A percentile compares a stretch with the other conserved stretches of the same genome.
phyloP scores from a whole-genome alignment of 176 grass and related monocot genomes.

The Bolboschoenus planiculmis region DNA sequence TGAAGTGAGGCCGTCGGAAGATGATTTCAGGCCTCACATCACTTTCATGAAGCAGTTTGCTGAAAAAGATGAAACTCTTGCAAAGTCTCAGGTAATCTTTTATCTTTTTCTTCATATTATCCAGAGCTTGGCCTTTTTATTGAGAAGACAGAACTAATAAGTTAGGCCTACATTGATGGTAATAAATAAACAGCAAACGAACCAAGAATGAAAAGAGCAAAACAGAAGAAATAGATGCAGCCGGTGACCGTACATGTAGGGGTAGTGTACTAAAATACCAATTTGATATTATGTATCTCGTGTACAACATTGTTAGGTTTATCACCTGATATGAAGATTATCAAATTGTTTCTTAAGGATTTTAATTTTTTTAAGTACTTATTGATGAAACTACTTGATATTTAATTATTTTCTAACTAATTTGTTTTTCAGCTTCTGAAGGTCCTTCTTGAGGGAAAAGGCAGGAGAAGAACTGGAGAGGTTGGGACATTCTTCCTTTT shows the following conservation, averaged over 20 bases:
- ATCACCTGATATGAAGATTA: background rate
- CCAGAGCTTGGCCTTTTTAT: background rate
- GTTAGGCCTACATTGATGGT: background rate
- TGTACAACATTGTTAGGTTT: constrained; percentile 2
- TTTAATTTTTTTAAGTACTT: background rate
- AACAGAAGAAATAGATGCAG: constrained; percentile 1
- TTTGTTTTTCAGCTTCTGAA: constrained; percentile 21
- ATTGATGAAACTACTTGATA: background rate
- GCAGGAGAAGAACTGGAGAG: constrained; percentile 6
- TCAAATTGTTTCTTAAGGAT: background rate
- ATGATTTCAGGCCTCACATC: constrained; percentile 55
- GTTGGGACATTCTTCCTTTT: background rate
- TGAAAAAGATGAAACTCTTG: constrained; percentile 44
- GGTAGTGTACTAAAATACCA: constrained; percentile 1
- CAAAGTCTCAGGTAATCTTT: constrained; percentile 58
- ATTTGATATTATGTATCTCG: background rate
- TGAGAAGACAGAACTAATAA: background rate
- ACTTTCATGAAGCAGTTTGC: constrained; percentile 50
- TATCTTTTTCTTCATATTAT: constrained; percentile 11
- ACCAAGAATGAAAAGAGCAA: background rate
- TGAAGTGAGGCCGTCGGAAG: constrained; percentile 51
- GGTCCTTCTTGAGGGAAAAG: constrained; percentile 9
- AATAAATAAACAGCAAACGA: constrained; percentile 1
- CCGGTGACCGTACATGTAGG: background rate
- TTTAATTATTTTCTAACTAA: background rate